These are phyloP conservation scores for Exophiala bonariae DNA, from an alignment of 2,329 filamentous ascomycete genomes.

Conservation along the genomic window DNA sequence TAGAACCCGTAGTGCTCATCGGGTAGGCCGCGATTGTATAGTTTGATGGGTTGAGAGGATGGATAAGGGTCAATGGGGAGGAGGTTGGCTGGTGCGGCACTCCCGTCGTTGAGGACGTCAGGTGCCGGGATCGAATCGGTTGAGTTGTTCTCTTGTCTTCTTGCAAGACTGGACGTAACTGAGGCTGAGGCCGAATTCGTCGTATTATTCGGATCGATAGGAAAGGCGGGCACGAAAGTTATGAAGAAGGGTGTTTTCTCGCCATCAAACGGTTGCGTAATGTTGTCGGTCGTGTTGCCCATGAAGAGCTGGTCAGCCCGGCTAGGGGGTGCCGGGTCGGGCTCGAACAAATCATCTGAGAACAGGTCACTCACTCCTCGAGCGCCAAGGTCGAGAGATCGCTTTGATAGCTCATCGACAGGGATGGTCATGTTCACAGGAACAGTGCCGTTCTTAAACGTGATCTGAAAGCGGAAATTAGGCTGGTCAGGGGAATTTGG, in stretches of 20 bases:
- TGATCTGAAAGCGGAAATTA: slow-evolving; percentile 76
- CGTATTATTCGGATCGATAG: slow-evolving; percentile 38
- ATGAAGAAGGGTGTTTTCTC: slow-evolving; percentile 90
- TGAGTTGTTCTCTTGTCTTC: slow-evolving; percentile 27
- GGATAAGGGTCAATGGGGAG: slow-evolving; percentile 60
- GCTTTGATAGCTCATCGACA: slow-evolving; percentile 37
- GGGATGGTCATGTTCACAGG: slow-evolving; percentile 62
- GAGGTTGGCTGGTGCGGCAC: slow-evolving; percentile 69
- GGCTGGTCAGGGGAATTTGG: slow-evolving; percentile 70
- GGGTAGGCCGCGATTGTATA: slow-evolving; percentile 77
- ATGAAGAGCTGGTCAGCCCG: slow-evolving; percentile 75
- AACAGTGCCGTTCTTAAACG: slow-evolving; percentile 56
- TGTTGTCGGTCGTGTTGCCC: slow-evolving; percentile 79
- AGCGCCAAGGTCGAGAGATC: slow-evolving; percentile 35
- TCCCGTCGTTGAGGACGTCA: slow-evolving; percentile 54
- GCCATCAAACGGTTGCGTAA: slow-evolving; percentile 70
- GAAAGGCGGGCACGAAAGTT: slow-evolving; percentile 58
- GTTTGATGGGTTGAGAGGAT: slow-evolving; percentile 70
- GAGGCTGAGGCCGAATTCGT: slow-evolving; percentile 13
- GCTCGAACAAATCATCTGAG: slow-evolving; percentile 38
- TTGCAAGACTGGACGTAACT: slow-evolving; percentile 23
- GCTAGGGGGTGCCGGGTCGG: slow-evolving; percentile 48
- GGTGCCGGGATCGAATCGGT: slow-evolving; percentile 23
- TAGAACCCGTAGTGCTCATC: slow-evolving; percentile 95
- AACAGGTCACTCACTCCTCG: slow-evolving; percentile 36